Base-by-base conservation (phyloP, 257 asterid genomes). In the Nicotiana otophora region DNA sequence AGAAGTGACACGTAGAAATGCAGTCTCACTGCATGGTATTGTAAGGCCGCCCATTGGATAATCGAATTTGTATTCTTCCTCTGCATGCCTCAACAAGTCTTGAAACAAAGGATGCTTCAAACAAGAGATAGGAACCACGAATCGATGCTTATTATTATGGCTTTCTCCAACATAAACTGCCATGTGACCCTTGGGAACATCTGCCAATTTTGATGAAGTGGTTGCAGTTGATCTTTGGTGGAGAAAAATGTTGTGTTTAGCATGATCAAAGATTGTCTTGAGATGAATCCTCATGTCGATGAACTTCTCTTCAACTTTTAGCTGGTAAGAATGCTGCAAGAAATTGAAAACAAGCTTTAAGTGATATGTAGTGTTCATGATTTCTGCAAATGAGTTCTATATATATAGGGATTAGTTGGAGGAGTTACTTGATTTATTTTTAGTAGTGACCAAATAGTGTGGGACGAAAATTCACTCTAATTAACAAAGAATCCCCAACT, bases 1-100 rank as follows among this genome's bases (percentile, higher is more conserved):
- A 65, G 85, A 82, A 46, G 61, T 76, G 82, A 76, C 51, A 46
- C 11, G 3, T 0, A 75, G 57, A 80, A 82, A 82, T 16, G 76
- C 36, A 4, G 57, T 60, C 2, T 74, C 66, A 17, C 65, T 46
- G n/a, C 85, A 82, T 20, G 85, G 77, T 8, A 82, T 60, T 14
- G 77, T 82, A 10, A 82, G 75, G 55, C 68, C 82, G 0, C 82
- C 85, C 66, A 15, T 75, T 15, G 85, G 85, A 75, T 82, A 80
- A 33, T 62, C 62, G 54, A 61, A 82, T 19, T 16, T 15, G 12
- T 57, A 75, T 62, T 82, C 85, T 4, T 82, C 84, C 70, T 82
- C 70, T 26, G 79, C 70, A 15, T 34, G 33, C 28, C 60, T 61
- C 62, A 83, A n/a, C 77, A 83, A 48, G 20, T 83, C 68, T 42